phyloP scores from a whole-genome alignment of 805 yeast species.

The Saccharomyces paradoxus region DNA sequence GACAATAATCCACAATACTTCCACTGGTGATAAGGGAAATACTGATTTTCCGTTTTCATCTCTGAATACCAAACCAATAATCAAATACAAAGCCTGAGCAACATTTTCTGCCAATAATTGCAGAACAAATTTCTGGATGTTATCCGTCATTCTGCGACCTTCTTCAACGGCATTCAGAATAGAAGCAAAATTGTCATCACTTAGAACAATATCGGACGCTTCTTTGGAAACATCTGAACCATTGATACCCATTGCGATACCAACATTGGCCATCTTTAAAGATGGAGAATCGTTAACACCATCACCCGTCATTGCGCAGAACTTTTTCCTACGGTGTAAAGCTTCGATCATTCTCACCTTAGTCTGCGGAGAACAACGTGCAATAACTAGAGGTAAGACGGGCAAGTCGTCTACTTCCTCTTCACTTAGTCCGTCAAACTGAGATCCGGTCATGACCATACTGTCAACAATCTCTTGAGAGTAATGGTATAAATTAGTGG shows the following conservation, averaged over 20 bases:
- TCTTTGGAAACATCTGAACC: conserved; percentile 99
- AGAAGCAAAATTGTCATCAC: conserved; percentile 93
- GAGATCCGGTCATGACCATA: conserved; percentile 79
- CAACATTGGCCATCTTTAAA: conserved; percentile 88
- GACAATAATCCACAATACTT: conserved; percentile 92
- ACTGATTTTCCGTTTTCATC: conserved; percentile 61
- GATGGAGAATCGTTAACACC: conserved; percentile 99
- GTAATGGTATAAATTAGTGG: conserved; percentile 39
- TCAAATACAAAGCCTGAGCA: conserved; percentile 75
- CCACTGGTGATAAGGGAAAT: conserved; percentile 94
- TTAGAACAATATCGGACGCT: conserved; percentile 94
- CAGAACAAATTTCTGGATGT: conserved; percentile 88
- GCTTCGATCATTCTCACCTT: conserved; percentile 86
- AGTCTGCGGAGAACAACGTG: conserved; percentile 91
- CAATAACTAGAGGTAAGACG: conserved; percentile 77
- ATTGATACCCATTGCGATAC: conserved; percentile 85
- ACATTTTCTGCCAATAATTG: conserved; percentile 94
- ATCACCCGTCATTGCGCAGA: conserved; percentile 99
- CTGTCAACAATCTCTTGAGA: conserved; percentile 36
- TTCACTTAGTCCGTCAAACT: conserved; percentile 63
- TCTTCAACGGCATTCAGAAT: conserved; percentile 89
- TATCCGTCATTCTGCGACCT: conserved; percentile 93
- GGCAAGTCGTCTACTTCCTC: conserved; percentile 65
- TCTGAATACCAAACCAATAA: conserved; percentile 78
- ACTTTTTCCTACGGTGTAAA: conserved; percentile 78